Percentiles rank a stretch among this genome's conserved stretches.
phyloP scores from a whole-genome alignment of 2,329 filamentous ascomycete genomes.

The Ophiocordyceps camponoti-leonardi region DNA sequence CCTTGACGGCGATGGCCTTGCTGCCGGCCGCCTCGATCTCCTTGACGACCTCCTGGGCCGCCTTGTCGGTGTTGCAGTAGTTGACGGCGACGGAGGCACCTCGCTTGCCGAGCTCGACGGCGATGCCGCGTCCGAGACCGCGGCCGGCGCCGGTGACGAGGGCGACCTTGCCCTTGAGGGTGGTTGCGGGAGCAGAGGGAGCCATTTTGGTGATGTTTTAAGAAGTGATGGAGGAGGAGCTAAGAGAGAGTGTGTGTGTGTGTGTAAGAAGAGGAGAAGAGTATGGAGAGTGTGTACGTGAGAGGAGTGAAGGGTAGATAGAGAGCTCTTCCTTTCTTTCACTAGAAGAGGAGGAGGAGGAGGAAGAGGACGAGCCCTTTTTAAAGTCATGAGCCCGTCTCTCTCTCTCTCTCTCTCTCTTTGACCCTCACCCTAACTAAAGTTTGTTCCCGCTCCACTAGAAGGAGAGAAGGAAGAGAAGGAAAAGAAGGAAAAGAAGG shows the following conservation, averaged over 20 bases:
- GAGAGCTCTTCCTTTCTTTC: no score
- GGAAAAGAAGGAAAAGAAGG: no score
- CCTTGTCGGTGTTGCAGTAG: conserved; percentile 38
- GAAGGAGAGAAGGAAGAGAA: no score
- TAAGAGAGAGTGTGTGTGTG: not conserved
- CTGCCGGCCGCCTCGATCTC: conserved; percentile 37
- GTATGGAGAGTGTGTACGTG: not conserved
- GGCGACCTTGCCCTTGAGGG: conserved; percentile 15
- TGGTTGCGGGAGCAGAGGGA: not conserved
- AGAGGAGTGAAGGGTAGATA: no score
- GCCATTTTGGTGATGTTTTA: not conserved
- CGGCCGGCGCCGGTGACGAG: conserved; percentile 26
- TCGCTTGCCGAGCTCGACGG: conserved; percentile 35
- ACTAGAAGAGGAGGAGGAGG: no score
- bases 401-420: no score
- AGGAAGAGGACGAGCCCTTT: no score
- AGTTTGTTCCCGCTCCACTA: no score
- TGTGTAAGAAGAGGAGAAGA: no score
- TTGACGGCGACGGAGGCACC: conserved; percentile 42
- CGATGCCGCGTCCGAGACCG: conserved; percentile 42
- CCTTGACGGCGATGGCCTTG: conserved; percentile 47
- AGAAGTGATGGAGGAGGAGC: not conserved
- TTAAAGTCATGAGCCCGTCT: no score
- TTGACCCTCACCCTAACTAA: no score
- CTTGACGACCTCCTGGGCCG: conserved; percentile 34